A percentile compares a stretch with the other conserved stretches of the same genome.
Conservation (phyloP, 768 basidiomycete species). For the Suillus lakei region DNA sequence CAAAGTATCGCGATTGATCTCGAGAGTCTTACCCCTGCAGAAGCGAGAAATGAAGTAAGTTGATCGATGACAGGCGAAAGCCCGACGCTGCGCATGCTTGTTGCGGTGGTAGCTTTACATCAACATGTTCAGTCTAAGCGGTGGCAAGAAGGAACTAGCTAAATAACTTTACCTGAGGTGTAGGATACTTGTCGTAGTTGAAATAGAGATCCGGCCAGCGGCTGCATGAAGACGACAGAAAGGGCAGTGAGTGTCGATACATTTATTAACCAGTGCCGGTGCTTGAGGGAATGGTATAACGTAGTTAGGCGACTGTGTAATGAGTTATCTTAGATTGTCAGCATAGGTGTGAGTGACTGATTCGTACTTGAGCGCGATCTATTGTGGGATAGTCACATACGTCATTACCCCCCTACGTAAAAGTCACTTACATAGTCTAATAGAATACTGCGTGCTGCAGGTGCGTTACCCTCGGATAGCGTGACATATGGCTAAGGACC, state of each 20-base stretch:
- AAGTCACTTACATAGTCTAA: conserved; percentile 77
- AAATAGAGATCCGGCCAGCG: conserved; percentile 52
- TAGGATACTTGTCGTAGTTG: conserved; percentile 27
- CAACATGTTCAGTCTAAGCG: conserved; percentile 30
- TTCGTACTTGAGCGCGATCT: conserved; percentile 51
- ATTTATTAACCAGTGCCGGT: conserved; percentile 59
- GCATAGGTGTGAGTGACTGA: background rate
- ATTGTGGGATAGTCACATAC: background rate
- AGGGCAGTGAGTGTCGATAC: conserved; percentile 56
- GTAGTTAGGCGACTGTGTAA: conserved; percentile 45
- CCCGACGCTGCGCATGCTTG: conserved; percentile 46
- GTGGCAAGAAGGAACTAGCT: conserved; percentile 46
- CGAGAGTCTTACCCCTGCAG: conserved; percentile 52
- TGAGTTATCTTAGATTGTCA: conserved; percentile 11
- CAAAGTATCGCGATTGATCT: background rate
- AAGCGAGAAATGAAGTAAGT: conserved; percentile 60
- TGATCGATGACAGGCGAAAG: conserved; percentile 48
- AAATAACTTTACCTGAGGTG: conserved; percentile 20
- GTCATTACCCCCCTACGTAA: too few relatives aligned
- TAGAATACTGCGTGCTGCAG: conserved; percentile 64
- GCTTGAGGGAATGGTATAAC: conserved; percentile 50
- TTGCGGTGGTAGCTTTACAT: conserved; percentile 42
- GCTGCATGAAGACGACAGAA: conserved; percentile 55
- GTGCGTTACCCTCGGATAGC: conserved; percentile 54
- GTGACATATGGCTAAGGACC: conserved; percentile 61